Percentiles rank a stretch among this genome's conserved stretches.
phyloP scores from a whole-genome alignment of 345 rosid species.

The Luvunga scandens region DNA sequence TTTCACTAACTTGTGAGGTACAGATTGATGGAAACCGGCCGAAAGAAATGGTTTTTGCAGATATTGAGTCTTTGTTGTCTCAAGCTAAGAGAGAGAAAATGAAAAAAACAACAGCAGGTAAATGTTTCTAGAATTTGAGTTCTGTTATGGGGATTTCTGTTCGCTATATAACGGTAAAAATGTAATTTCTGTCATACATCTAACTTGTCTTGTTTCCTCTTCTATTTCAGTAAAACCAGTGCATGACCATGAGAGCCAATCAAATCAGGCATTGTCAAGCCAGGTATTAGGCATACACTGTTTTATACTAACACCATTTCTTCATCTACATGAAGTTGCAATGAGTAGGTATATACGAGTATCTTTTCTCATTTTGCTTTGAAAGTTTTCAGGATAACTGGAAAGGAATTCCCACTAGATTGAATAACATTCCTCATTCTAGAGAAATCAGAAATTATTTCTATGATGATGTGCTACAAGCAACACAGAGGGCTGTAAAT shows the following conservation, averaged over 20 bases:
- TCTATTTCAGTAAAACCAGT: slow-evolving; percentile 35
- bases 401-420: slow-evolving; percentile 91
- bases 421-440: slow-evolving; percentile 95
- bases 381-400: slow-evolving; percentile 63
- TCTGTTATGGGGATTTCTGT: neutral
- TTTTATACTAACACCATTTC: neutral
- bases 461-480: slow-evolving; percentile 79
- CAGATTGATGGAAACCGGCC: slow-evolving; percentile 81
- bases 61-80: slow-evolving; percentile 58
- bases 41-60: slow-evolving; percentile 65
- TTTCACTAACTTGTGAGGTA: slow-evolving; percentile 5
- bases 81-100: slow-evolving; percentile 42
- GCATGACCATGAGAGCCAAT: slow-evolving; percentile 24
- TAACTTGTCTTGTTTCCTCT: neutral
- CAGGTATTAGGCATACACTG: slow-evolving; percentile 31
- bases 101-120: slow-evolving; percentile 34
- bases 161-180: neutral
- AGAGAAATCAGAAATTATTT: slow-evolving; percentile 87
- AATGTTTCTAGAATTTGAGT: slow-evolving; percentile 19
- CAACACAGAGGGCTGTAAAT: slow-evolving; percentile 67
- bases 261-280: slow-evolving; percentile 36
- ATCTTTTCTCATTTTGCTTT: slow-evolving; percentile 28
- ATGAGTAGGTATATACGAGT: slow-evolving; percentile 15
- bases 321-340: neutral
- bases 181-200: slow-evolving; percentile 8